Evolutionary conservation across 371 early-diverging fungal species (phyloP).

Genomic region (Mucor plumbeus): DNA sequence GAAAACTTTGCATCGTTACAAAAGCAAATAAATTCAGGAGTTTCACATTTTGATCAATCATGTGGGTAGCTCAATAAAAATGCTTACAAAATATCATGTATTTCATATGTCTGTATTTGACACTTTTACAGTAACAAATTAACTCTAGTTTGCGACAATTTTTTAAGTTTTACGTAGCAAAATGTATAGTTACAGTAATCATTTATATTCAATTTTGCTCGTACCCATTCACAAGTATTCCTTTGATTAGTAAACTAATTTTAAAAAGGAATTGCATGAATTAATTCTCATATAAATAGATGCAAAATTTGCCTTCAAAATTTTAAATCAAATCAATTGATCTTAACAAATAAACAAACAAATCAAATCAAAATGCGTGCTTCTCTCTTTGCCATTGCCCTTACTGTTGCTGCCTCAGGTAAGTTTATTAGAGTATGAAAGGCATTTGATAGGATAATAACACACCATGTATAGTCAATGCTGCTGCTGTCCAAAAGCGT

Average conservation of each 20-base stretch:
- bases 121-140: background rate
- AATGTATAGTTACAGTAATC: background rate
- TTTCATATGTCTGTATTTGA: background rate
- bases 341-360: background rate
- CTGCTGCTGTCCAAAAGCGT: conserved; percentile 28
- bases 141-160: background rate
- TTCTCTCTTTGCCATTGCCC: conserved; percentile 11
- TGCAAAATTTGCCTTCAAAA: background rate
- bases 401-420: conserved; percentile 29
- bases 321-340: background rate
- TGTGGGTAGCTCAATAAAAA: background rate
- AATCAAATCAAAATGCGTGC: conserved; percentile 3
- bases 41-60: background rate
- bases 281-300: background rate
- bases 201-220: background rate
- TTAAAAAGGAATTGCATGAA: background rate
- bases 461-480: conserved; percentile 19
- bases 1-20: background rate
- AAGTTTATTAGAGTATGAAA: background rate
- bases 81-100: background rate
- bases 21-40: background rate
- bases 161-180: background rate
- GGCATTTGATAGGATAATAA: background rate
- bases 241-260: background rate
- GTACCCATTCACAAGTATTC: background rate